Conservation (phyloP, 768 basidiomycete species). For the Trametes cubensis region DNA sequence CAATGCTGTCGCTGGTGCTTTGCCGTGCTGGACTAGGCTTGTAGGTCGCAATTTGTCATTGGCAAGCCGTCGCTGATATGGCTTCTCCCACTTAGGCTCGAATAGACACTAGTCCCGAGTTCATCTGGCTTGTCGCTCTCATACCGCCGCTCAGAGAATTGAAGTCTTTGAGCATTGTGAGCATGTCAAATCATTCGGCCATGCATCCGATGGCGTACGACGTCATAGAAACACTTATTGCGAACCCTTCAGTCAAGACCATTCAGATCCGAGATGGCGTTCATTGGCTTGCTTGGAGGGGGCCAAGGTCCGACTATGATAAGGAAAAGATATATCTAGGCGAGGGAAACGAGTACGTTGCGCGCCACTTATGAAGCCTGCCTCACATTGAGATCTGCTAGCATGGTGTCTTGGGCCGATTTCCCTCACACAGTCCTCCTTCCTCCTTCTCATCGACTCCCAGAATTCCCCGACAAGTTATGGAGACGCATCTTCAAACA, state of each 20-base stretch:
- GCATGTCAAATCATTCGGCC: not conserved
- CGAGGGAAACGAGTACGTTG: not conserved
- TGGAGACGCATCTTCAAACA: not conserved
- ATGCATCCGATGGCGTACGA: too few relatives aligned
- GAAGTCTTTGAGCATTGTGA: not conserved
- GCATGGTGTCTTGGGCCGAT: not conserved
- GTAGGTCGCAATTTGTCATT: not conserved
- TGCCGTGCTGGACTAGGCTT: not conserved
- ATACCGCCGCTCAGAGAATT: not conserved
- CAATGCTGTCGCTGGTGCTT: not conserved
- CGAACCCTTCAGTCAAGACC: not conserved
- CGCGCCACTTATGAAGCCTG: too few relatives aligned
- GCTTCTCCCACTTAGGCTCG: not conserved
- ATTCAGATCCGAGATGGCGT: conserved; percentile 5
- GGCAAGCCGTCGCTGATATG: too few relatives aligned
- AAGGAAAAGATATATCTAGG: not conserved
- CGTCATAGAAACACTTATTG: not conserved
- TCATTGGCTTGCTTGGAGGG: not conserved
- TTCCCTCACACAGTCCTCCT: not conserved
- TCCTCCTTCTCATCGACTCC: not conserved
- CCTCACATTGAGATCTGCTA: not conserved
- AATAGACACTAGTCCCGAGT: not conserved
- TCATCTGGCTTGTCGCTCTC: not conserved
- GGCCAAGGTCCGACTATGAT: not conserved
- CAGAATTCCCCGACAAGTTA: not conserved